Conservation (phyloP, 805 yeast species). For the Phaffomyces thermotolerans region DNA sequence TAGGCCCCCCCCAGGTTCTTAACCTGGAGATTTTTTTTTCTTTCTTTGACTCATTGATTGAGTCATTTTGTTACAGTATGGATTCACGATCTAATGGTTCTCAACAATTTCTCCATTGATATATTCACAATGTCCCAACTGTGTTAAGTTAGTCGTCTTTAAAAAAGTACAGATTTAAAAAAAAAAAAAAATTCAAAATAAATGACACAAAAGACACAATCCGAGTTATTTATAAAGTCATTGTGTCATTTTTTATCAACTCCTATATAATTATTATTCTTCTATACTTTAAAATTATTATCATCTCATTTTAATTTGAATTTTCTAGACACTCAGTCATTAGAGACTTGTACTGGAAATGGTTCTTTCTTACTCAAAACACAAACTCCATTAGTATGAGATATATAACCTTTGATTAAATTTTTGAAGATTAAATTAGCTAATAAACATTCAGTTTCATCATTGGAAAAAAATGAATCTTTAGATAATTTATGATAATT, state of each 20-base stretch:
- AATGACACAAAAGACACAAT: too few relatives aligned
- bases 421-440: conserved; percentile 60
- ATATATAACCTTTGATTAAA: conserved; percentile 69
- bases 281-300: too few relatives aligned
- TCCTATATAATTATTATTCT: neutral
- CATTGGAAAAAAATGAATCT: conserved; percentile 23
- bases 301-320: too few relatives aligned
- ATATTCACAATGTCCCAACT: too few relatives aligned
- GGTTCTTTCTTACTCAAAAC: conserved; percentile 72
- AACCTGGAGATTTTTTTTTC: too few relatives aligned
- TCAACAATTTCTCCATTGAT: too few relatives aligned
- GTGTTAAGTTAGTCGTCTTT: too few relatives aligned
- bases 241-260: neutral
- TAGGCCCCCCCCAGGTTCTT: neutral
- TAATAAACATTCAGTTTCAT: conserved; percentile 60
- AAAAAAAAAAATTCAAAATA: too few relatives aligned
- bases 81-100: too few relatives aligned
- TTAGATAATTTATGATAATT: conserved; percentile 14
- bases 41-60: neutral
- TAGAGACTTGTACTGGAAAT: conserved; percentile 44
- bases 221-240: neutral
- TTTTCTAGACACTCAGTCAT: neutral
- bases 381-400: conserved; percentile 65
- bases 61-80: neutral
- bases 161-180: too few relatives aligned